These are phyloP conservation scores for Kandelia obovata DNA, from an alignment of 345 rosid genomes.

Conservation along the genomic window DNA sequence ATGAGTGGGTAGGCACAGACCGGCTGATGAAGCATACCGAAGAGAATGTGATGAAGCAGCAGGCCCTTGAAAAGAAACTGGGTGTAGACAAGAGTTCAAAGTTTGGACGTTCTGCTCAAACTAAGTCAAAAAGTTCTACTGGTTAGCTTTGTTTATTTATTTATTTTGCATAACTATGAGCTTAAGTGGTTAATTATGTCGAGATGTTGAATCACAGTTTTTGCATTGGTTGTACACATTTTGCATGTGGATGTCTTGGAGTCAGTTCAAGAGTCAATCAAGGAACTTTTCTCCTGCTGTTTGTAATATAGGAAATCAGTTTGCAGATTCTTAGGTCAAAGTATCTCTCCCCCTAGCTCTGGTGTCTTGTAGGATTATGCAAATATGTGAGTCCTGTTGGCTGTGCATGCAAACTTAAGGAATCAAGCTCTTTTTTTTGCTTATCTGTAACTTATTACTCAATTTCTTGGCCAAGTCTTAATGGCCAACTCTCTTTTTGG, in stretches of 20 bases:
- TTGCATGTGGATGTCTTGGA: neutral
- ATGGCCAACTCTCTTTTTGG: neutral
- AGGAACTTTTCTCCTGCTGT: neutral
- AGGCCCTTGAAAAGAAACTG: constrained; percentile 28
- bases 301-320: neutral
- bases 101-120: constrained; percentile 27
- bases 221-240: neutral
- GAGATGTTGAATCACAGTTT: neutral
- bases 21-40: constrained; percentile 28
- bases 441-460: neutral
- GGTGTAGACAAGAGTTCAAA: constrained; percentile 25
- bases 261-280: neutral
- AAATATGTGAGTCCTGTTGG: neutral
- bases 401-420: neutral
- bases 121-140: constrained; percentile 29
- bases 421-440: constrained; percentile 2
- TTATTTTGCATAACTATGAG: neutral
- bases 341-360: neutral
- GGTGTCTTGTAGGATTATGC: neutral
- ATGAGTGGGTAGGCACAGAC: constrained; percentile 34
- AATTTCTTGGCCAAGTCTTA: neutral
- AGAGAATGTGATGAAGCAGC: constrained; percentile 33
- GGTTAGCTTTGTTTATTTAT: constrained; percentile 14
- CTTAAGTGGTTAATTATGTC: neutral
- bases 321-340: neutral